Base-by-base conservation (phyloP, 2,329 filamentous ascomycete genomes). In the Madurella mycetomatis region DNA sequence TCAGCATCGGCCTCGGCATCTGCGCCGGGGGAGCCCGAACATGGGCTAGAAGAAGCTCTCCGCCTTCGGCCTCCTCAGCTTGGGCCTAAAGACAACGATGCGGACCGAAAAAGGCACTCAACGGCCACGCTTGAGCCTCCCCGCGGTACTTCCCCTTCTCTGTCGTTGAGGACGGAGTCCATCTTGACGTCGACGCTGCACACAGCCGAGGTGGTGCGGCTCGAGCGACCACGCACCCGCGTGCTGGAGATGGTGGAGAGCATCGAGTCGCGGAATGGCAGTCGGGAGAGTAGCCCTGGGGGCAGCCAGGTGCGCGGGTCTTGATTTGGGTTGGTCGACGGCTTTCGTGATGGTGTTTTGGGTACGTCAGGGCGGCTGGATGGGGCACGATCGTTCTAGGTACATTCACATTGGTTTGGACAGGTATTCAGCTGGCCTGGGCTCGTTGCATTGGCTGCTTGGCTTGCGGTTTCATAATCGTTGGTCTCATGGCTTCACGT, bases 171-270 rank as follows among this genome's bases (percentile, higher is more conserved):
- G 13, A 63, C 66, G 12, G 64, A 64, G 16, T 70, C 69, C 9
- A 67, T 70, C 37, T 67, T 67, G 15, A 58, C 58, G 12, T 49
- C 54, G 15, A 59, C 56, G 19, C 45, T 74, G 30, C 70, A 73
- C 47, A 76, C 73, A 17, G 79, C 78, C 3, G 72, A 80, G 64
- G 75, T 72, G n/a, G 69, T 81, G 48, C 62, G 57, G 47, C 58
- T 69, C 32, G 66, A 69, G 59, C 62, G 66, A 54, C 72, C 76
- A 9, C 40, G 40, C 13, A 41, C 40, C 13, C 40, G 40, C 15
- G 70, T 84, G 30, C 65, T 80, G 45, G 72, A 74, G 44, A 81
- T 84, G 78, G 79, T 84, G 40, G 73, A 83, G 62, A 75, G 69
- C 55, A 73, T 83, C 55, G 81, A 84, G 72, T 73, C 72, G 25